These are phyloP conservation scores for Ophiostoma ulmi DNA, from an alignment of 2,329 filamentous ascomycete species.

Conservation along the genomic window DNA sequence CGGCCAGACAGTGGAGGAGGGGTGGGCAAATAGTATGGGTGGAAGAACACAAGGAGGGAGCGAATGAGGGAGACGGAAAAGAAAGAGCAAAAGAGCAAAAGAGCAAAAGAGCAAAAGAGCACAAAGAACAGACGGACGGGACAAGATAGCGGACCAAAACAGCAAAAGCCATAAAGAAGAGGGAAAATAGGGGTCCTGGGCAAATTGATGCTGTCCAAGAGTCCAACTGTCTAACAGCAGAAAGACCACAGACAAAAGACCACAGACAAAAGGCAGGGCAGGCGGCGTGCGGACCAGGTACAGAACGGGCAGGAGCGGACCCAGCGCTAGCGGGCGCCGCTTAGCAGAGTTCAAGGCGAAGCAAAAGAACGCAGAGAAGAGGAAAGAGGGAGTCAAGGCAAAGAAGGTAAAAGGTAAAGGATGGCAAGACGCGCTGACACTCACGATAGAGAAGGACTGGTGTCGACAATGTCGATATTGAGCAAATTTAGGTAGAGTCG, in stretches of 20 bases:
- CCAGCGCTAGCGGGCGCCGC: conserved; percentile 1
- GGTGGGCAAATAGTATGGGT: not conserved
- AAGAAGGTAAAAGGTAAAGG: too few species aligned
- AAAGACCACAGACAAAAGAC: not conserved
- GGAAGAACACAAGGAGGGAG: not conserved
- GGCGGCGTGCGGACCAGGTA: not conserved
- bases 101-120: too few species aligned
- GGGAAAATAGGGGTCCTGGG: conserved; percentile 14
- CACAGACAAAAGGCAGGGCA: not conserved
- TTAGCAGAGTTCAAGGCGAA: not conserved
- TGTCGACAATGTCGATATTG: too few species aligned
- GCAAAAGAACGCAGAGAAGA: not conserved
- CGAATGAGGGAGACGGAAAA: not conserved
- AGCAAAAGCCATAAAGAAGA: not conserved
- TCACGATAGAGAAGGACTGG: too few species aligned
- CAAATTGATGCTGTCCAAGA: not conserved
- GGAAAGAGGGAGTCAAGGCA: not conserved
- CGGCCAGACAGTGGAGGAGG: not conserved
- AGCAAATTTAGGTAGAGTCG: too few species aligned
- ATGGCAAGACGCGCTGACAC: too few species aligned
- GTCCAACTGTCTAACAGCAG: too few species aligned
- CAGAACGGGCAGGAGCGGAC: not conserved
- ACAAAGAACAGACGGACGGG: not conserved
- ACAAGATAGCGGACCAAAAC: not conserved
- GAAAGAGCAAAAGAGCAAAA: too few species aligned